These are phyloP conservation scores for Boletus barrowsii DNA, from an alignment of 768 basidiomycete species.

Conservation along the genomic window DNA sequence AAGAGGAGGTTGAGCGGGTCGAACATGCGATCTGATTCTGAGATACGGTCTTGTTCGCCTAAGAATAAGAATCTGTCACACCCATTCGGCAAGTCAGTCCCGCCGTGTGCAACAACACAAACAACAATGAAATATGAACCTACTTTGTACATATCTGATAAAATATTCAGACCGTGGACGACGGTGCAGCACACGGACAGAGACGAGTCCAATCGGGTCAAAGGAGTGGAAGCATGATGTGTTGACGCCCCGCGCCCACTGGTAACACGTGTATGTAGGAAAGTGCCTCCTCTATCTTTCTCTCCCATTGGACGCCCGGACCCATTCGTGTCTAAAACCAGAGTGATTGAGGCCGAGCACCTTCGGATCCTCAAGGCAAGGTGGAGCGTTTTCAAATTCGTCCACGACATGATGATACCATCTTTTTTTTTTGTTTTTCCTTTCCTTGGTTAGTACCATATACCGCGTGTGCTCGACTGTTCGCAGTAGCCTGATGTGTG, in stretches of 20 bases:
- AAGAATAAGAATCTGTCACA: conserved; percentile 4
- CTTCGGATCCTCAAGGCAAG: not conserved
- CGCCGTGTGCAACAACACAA: conserved; percentile 1
- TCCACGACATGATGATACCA: not conserved
- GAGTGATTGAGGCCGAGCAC: too few species aligned
- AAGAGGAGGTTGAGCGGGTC: conserved; percentile 7
- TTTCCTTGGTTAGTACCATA: too few species aligned
- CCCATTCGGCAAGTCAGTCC: conserved; percentile 24
- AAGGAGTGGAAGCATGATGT: too few species aligned
- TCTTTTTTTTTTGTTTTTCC: too few species aligned
- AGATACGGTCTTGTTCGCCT: conserved; percentile 3
- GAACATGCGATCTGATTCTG: not conserved
- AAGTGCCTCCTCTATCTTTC: not conserved
- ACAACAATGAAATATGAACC: too few species aligned
- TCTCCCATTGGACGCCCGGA: not conserved
- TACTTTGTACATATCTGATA: too few species aligned
- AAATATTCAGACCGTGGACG: too few species aligned
- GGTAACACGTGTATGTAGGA: conserved; percentile 3
- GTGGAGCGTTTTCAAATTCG: conserved; percentile 28
- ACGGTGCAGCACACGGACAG: not conserved
- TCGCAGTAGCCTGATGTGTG: too few species aligned
- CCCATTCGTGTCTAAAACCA: not conserved
- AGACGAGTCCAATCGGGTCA: conserved; percentile 3
- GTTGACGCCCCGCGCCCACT: too few species aligned
- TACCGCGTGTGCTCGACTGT: too few species aligned